phyloP scores from a whole-genome alignment of 148 eudicot genomes.

The Agrostemma githago region DNA sequence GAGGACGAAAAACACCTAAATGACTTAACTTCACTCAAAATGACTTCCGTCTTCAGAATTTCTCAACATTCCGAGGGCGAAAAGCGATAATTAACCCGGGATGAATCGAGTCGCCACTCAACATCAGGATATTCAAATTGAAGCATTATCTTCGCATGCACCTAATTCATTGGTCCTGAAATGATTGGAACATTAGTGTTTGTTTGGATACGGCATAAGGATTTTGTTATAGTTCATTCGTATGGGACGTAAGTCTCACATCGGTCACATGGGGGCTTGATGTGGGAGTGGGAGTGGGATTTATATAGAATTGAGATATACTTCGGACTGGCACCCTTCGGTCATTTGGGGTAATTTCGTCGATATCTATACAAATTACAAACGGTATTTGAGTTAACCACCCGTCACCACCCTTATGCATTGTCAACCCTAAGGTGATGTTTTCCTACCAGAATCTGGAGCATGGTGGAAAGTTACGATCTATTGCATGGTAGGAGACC shows the following conservation, averaged over 20 bases:
- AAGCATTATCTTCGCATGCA: conserved; percentile 11
- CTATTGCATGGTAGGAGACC: too few species aligned
- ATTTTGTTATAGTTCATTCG: background rate
- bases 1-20: background rate
- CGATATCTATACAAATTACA: too few species aligned
- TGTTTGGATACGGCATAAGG: background rate
- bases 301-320: too few species aligned
- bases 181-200: background rate
- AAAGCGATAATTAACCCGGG: background rate
- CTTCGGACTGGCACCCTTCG: too few species aligned
- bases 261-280: background rate
- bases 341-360: too few species aligned
- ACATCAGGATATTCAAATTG: background rate
- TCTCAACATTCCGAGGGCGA: background rate
- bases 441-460: too few species aligned
- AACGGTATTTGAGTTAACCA: too few species aligned
- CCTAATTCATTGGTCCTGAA: conserved; percentile 2
- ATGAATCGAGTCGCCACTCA: background rate
- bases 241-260: too few species aligned
- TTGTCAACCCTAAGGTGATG: too few species aligned
- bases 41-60: background rate
- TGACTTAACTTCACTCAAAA: background rate
- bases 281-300: background rate
- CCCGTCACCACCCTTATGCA: too few species aligned
- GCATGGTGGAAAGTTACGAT: too few species aligned